Evolutionary conservation across 179 eudicot species (phyloP), one percentile per base, ranked within the genome.

Genomic region (Beta macrorhiza): DNA sequence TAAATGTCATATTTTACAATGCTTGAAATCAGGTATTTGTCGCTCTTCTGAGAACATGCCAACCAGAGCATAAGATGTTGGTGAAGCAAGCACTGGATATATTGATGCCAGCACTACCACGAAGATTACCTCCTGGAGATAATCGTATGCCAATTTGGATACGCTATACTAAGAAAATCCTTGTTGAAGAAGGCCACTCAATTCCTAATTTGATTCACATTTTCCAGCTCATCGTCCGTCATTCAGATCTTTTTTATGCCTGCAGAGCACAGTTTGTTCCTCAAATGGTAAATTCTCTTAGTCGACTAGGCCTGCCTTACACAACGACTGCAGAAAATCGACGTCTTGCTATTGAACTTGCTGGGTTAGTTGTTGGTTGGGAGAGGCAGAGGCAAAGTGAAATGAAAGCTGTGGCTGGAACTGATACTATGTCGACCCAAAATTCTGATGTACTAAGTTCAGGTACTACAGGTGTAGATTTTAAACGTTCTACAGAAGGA

Each of bases 131-230:
- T 75, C 92, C 92, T 80, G 98, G 97, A 79, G 98, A 97, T 82
- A 93, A 95, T 74, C 97, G 99, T 79, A 97, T 97, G 99, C 99
- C 99, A 12, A 93, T 97, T 70, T 97, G 99, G 99, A 97, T 97
- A 76, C 99, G 99, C 45, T 97, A 97, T 86, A 97, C 99, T 2
- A 94, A 93, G 82, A 97, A 97, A 84, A 97, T 97, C 80, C 96
- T 97, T 59, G 97, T 97, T 63, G 99, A 97, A 91, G 99, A 97
- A 89, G 99, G 99, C 73, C 99, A 97, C 85, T 97, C 99, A 17
- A 84, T 97, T 79, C 99, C 99, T 62, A 97, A 97, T 83, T 87
- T 97, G 83, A 93, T 97, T 83, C 99, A 97, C 87, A 97, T 97
- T 74, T 97, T 97, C 85, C 99, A 97, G 90, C 95, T 97, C 67